Percentiles rank a stretch among this genome's conserved stretches.
Conservation (phyloP, 208 protist species). For the Leishmania arabica region DNA sequence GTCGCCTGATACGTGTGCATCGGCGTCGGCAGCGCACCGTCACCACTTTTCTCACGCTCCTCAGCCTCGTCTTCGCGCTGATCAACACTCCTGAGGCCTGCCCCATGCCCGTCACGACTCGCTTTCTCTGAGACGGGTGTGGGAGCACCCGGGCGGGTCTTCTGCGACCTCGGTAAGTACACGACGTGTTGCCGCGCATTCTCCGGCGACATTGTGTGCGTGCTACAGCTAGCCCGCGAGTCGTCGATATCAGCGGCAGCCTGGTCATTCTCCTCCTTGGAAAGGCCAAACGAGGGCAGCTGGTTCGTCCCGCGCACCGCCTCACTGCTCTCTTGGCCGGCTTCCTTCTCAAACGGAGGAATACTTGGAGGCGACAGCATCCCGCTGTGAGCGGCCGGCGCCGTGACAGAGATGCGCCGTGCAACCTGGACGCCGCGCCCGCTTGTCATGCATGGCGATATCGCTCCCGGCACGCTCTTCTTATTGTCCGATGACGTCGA, state of each 20-base stretch:
- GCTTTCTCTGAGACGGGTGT: not conserved
- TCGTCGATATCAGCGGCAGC: not conserved
- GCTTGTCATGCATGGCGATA: slow-evolving; percentile 6
- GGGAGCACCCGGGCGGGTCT: not conserved
- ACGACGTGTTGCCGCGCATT: slow-evolving; percentile 11
- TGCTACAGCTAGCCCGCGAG: slow-evolving; percentile 13
- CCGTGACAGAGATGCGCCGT: slow-evolving; percentile 3
- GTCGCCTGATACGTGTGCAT: not conserved
- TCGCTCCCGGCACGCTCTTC: not conserved
- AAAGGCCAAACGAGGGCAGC: not conserved
- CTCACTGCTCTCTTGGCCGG: not conserved
- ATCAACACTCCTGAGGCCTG: not conserved
- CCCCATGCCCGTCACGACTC: not conserved
- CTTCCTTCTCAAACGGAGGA: not conserved
- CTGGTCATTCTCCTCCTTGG: not conserved
- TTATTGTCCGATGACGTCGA: not conserved
- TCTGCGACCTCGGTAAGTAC: not conserved
- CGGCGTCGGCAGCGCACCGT: not conserved
- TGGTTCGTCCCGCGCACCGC: not conserved
- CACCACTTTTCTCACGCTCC: too few relatives aligned
- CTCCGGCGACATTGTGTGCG: slow-evolving; percentile 12
- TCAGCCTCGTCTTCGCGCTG: not conserved
- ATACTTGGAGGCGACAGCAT: not conserved
- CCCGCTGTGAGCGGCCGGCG: slow-evolving; percentile 1
- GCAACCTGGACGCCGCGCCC: slow-evolving; percentile 14